A percentile compares a stretch with the other conserved stretches of the same genome.
These are phyloP conservation scores for Fusarium begoniae DNA, from an alignment of 2,329 filamentous ascomycete species.

Conservation along the genomic window DNA sequence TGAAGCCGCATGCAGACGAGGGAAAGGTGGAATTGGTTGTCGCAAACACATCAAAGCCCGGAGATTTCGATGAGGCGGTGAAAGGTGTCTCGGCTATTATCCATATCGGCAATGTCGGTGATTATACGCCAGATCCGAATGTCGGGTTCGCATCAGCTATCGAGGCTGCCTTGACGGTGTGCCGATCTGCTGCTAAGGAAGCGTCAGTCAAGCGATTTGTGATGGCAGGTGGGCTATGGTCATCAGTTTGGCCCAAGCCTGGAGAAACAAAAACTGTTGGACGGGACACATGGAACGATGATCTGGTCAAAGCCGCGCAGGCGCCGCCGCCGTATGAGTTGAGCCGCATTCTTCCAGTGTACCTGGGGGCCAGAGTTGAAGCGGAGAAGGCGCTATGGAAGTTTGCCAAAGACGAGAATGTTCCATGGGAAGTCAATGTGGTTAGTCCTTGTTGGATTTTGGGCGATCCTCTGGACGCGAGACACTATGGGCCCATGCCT, in stretches of 20 bases:
- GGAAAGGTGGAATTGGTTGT: conserved; percentile 26
- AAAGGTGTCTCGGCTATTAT: conserved; percentile 33
- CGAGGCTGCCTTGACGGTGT: conserved; percentile 22
- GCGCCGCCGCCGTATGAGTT: conserved; percentile 31
- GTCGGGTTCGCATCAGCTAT: conserved; percentile 19
- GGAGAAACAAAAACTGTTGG: conserved; percentile 2
- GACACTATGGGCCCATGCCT: conserved; percentile 27
- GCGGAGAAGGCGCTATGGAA: conserved; percentile 38
- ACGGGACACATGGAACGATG: conserved; percentile 33
- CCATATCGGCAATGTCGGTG: conserved; percentile 28
- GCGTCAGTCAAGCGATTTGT: conserved; percentile 30
- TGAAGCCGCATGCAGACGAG: conserved; percentile 8
- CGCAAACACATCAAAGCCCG: conserved; percentile 23
- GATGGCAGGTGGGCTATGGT: conserved; percentile 29
- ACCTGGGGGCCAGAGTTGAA: conserved; percentile 21
- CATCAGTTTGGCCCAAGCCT: conserved; percentile 13
- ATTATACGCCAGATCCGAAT: conserved; percentile 21
- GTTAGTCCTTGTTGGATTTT: conserved; percentile 28
- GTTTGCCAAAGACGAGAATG: conserved; percentile 21
- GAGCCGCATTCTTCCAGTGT: conserved; percentile 7
- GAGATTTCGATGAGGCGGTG: conserved; percentile 30
- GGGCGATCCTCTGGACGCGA: conserved; percentile 12
- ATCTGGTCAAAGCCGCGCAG: conserved; percentile 7
- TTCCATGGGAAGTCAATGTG: conserved; percentile 30
- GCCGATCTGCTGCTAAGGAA: conserved; percentile 30